Base-by-base conservation (phyloP, 768 basidiomycete species). In the Kwoniella mangroviensis region DNA sequence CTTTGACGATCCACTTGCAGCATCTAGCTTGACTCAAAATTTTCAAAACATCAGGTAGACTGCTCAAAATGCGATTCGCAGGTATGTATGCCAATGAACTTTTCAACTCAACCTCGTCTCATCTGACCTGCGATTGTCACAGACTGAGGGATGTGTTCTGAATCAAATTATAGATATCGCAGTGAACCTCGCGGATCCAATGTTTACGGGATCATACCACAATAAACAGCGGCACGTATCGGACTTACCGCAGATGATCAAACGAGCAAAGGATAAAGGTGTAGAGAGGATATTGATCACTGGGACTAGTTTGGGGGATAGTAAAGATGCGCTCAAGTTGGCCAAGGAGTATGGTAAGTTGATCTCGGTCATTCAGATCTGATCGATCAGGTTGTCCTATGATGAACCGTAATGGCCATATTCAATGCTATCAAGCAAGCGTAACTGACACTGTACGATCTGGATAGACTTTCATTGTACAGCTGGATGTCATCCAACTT, bases 401-500 rank as follows among this genome's bases (percentile, higher is more conserved):
- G n/a, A n/a, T n/a, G n/a, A n/a, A n/a, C n/a, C n/a, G n/a, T n/a
- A n/a, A n/a, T n/a, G n/a, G n/a, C n/a, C n/a, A n/a, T n/a, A n/a
- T n/a, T n/a, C n/a, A n/a, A n/a, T n/a, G n/a, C n/a, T n/a, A n/a
- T n/a, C n/a, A n/a, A n/a, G n/a, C n/a, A n/a, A n/a, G n/a, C n/a
- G n/a, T n/a, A n/a, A n/a, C n/a, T n/a, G n/a, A n/a, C n/a, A n/a
- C n/a, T n/a, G n/a, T n/a, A n/a, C n/a, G n/a, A n/a, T n/a, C n/a
- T n/a, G n/a, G n/a, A n/a, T 64, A 89, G 91, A 85, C 13, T 79
- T 92, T 15, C 91, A 89, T 78, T 88, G 90, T 19, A 93, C 92
- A 0, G 87, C 89, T 9, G 92, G 92, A 21, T 90, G 90, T 69
- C 92, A 93, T 81, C 92, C 92, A 0, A 92, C 91, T 17, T 89